These are phyloP conservation scores for Oxalis stricta DNA, from an alignment of 441 rosid species.

Conservation along the genomic window DNA sequence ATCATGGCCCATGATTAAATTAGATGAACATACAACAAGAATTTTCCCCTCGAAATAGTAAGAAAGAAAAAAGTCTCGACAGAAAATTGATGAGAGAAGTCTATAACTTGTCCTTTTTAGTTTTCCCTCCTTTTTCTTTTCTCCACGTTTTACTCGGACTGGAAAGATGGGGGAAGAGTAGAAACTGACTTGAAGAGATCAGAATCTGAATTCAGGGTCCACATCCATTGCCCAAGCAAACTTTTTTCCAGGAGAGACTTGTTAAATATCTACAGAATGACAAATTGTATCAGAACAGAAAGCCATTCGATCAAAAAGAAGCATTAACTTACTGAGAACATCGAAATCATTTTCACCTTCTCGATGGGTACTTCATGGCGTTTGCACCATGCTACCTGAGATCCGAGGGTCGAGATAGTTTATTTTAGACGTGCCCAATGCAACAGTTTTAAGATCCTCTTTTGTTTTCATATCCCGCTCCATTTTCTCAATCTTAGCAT, in stretches of 20 bases:
- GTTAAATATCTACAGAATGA: slow-evolving; percentile 65
- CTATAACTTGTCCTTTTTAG: background rate
- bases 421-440: slow-evolving; percentile 94
- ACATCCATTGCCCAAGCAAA: slow-evolving; percentile 99
- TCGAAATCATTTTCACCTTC: slow-evolving; percentile 41
- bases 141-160: background rate
- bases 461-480: slow-evolving; percentile 74
- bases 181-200: slow-evolving; percentile 13
- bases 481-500: slow-evolving; percentile 72
- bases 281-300: background rate
- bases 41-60: slow-evolving; percentile 11
- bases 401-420: slow-evolving; percentile 98
- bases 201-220: slow-evolving; percentile 94
- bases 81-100: slow-evolving; percentile 6
- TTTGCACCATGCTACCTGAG: slow-evolving; percentile 99
- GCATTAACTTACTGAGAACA: background rate
- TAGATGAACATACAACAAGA: slow-evolving; percentile 31
- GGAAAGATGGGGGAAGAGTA: slow-evolving; percentile 1
- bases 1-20: slow-evolving; percentile 38
- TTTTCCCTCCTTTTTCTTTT: background rate
- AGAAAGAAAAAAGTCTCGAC: slow-evolving; percentile 11
- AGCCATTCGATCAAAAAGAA: background rate
- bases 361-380: slow-evolving; percentile 96
- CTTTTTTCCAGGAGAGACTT: slow-evolving; percentile 91
- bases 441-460: slow-evolving; percentile 90